Base-by-base conservation (phyloP, 768 basidiomycete species). In the Xanthoconium purpureum region DNA sequence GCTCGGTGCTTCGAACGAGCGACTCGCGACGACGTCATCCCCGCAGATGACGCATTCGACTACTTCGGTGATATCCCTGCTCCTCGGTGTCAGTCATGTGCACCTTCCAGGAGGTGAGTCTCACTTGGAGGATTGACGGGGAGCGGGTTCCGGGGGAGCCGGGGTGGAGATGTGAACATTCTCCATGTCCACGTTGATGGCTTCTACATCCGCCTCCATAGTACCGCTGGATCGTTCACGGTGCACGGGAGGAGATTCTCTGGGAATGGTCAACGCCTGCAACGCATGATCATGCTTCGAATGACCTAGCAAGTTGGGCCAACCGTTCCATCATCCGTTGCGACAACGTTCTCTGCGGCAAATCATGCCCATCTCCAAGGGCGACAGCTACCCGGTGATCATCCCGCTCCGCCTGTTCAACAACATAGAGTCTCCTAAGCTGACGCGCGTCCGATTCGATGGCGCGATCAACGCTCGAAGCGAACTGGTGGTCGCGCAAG, bases 381-480 rank as follows among this genome's bases (percentile, higher is more conserved):
- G 78, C 73, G 37, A 75, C 43, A 5, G 81, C 79, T 24, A 75
- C 76, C 5, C 53, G 61, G 35, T 73, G 75, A 59, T 84, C 80
- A 32, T 79, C 77, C 0, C 55, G 56, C 7, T 77, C 75, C 7
- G 70, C 74, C 30, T 63, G 66, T 51, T 83, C 76, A 12, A 74
- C 60, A 2, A 70, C 57, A 1, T 50, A 53, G 8, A 74, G 47
- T 0, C 71, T 71, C 15, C 66, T 45, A 0, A 83, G 58, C 12
- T 74, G 62, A 5, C 56, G 57, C 0, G 54, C 64, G 47, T 80
- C 78, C 0, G 65, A 60, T 17, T 66, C 67, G n/a, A 79, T 59
- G 5, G 80, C 78, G 6, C 60, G 60, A n/a, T 71, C 73, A 10
- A 84, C 58, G 54, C 77, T 80, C 51, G 63, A 66, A 0, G 82